These are phyloP conservation scores for Handroanthus guayacan DNA, from an alignment of 257 asterid species.

Conservation along the genomic window DNA sequence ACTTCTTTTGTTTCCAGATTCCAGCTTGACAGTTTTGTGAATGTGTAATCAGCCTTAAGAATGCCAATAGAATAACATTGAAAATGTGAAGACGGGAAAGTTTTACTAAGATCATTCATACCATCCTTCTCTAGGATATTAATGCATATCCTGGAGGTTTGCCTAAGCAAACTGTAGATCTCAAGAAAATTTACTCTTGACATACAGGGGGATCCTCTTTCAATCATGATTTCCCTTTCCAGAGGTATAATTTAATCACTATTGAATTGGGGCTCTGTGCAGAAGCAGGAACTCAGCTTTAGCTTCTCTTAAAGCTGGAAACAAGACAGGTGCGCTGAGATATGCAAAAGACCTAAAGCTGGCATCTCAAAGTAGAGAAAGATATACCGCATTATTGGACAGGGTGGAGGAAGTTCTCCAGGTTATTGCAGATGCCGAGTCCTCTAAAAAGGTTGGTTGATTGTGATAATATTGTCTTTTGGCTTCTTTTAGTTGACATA, in stretches of 20 bases:
- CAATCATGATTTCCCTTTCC: neutral
- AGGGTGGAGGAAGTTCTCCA: constrained; percentile 80
- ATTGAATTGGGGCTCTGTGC: constrained; percentile 40
- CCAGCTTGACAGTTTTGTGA: constrained; percentile 6
- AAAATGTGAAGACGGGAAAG: constrained; percentile 1
- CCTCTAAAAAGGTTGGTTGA: constrained; percentile 77
- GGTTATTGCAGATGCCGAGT: constrained; percentile 74
- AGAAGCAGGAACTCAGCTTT: constrained; percentile 68
- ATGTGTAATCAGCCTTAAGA: constrained; percentile 14
- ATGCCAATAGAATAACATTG: constrained; percentile 2
- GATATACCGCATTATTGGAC: constrained; percentile 67
- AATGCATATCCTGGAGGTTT: neutral
- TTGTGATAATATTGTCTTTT: constrained; percentile 13
- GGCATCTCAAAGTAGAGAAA: constrained; percentile 75
- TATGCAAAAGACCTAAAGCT: constrained; percentile 68
- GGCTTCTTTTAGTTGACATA: neutral
- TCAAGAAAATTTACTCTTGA: constrained; percentile 6
- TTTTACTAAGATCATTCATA: neutral
- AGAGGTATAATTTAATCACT: neutral
- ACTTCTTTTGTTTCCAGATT: neutral
- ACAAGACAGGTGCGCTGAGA: constrained; percentile 69
- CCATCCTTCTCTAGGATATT: constrained; percentile 21
- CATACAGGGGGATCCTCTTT: neutral
- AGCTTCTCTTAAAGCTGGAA: constrained; percentile 62
- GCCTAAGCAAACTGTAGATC: constrained; percentile 21